These are phyloP conservation scores for Mycocentrospora acerina DNA, from an alignment of 2,329 filamentous ascomycete species.

Conservation along the genomic window DNA sequence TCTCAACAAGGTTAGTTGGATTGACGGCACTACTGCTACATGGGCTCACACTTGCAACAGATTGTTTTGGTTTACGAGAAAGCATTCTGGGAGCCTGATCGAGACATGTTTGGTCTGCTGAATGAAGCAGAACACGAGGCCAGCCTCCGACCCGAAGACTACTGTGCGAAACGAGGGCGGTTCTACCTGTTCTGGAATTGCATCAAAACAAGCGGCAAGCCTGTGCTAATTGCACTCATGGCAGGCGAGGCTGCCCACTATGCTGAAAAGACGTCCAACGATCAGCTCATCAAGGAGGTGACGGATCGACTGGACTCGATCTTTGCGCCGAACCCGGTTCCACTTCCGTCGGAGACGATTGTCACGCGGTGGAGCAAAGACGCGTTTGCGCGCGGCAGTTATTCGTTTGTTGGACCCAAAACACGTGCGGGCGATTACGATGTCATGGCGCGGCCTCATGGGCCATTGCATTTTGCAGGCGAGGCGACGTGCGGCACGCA, in stretches of 20 bases:
- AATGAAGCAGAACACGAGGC: conserved; percentile 69
- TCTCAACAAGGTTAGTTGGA: conserved; percentile 72
- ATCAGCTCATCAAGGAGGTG: conserved; percentile 76
- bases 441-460: conserved; percentile 78
- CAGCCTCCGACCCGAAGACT: conserved; percentile 78
- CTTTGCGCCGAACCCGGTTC: conserved; percentile 65
- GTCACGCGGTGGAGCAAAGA: conserved; percentile 93
- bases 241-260: conserved; percentile 91
- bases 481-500: conserved; percentile 96
- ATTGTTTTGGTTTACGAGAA: conserved; percentile 84
- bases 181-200: conserved; percentile 99
- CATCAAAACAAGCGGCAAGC: conserved; percentile 83
- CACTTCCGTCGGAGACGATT: conserved; percentile 79
- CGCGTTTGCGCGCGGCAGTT: conserved; percentile 87
- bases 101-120: conserved; percentile 92
- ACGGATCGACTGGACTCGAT: conserved; percentile 75
- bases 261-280: conserved; percentile 75
- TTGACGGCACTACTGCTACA: neutral
- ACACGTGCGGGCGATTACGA: conserved; percentile 90
- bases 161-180: conserved; percentile 75
- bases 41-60: conserved; percentile 30
- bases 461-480: conserved; percentile 90
- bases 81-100: conserved; percentile 85
- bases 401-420: conserved; percentile 85
- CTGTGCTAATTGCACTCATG: conserved; percentile 87